These are phyloP conservation scores for Blastobotrys muscicola DNA, from an alignment of 805 yeast genomes.

Conservation along the genomic window DNA sequence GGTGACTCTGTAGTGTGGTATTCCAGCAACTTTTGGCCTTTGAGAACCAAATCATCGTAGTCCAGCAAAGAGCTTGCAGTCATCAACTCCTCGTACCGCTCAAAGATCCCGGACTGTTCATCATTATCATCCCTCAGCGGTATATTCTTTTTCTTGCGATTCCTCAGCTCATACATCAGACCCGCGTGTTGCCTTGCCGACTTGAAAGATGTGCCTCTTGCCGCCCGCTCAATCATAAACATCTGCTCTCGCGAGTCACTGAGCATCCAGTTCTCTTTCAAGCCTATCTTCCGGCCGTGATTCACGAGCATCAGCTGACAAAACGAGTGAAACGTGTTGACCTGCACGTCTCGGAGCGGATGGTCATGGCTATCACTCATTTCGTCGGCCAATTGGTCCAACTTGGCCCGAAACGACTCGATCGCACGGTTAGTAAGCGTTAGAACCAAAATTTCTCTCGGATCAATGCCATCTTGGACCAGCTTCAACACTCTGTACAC, in stretches of 20 bases:
- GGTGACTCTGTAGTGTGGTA: not conserved
- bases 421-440: constrained; percentile 95
- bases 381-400: constrained; percentile 28
- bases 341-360: constrained; percentile 30
- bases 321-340: constrained; percentile 88
- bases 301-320: constrained; percentile 51
- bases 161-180: not conserved
- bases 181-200: not conserved
- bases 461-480: constrained; percentile 41
- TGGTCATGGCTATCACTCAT: constrained; percentile 21
- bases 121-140: not conserved
- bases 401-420: constrained; percentile 62
- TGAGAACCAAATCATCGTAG: constrained; percentile 9
- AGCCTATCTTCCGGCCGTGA: constrained; percentile 45
- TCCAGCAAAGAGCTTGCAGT: constrained; percentile 7
- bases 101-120: not conserved
- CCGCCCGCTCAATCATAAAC: constrained; percentile 1
- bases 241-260: constrained; percentile 4
- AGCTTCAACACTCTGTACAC: constrained; percentile 70
- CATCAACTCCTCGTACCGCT: constrained; percentile 5
- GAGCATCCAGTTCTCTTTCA: constrained; percentile 32
- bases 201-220: not conserved
- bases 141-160: not conserved
- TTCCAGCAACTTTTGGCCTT: constrained; percentile 6
- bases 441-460: constrained; percentile 65